Evolutionary conservation across 441 rosid species (phyloP).

Genomic region (Omphalea diandra): DNA sequence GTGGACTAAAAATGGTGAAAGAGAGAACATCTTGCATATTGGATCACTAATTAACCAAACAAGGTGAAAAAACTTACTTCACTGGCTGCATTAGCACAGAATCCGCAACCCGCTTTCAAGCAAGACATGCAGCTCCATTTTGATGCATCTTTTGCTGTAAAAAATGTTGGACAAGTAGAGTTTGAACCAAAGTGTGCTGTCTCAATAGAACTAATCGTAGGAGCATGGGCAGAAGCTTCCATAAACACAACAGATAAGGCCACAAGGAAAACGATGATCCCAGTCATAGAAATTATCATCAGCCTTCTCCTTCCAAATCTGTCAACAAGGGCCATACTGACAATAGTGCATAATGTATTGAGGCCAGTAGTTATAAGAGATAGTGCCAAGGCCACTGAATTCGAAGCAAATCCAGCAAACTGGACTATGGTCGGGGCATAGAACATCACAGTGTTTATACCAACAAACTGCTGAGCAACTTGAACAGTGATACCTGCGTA

Average conservation of each 20-base stretch:
- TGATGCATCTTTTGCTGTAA: constrained; percentile 18
- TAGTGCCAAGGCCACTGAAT: no score
- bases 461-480: no score
- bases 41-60: no score
- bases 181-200: constrained; percentile 51
- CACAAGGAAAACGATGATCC: constrained; percentile 57
- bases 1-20: no score
- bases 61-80: constrained; percentile 29
- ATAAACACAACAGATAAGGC: constrained; percentile 46
- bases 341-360: constrained; percentile 64
- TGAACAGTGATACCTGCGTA: constrained; percentile 80
- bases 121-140: constrained; percentile 86
- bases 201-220: constrained; percentile 35
- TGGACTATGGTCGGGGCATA: no score
- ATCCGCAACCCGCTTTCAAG: constrained; percentile 65
- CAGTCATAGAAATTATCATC: constrained; percentile 68
- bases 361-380: constrained; percentile 77
- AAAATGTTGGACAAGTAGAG: constrained; percentile 54
- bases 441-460: no score
- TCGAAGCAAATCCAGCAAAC: no score
- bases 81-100: constrained; percentile 46
- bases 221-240: constrained; percentile 56
- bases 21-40: no score
- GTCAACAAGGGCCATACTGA: constrained; percentile 72
- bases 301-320: constrained; percentile 72